Base-by-base conservation (phyloP, 2,329 filamentous ascomycete species). In the Dissoconium aciculare region DNA sequence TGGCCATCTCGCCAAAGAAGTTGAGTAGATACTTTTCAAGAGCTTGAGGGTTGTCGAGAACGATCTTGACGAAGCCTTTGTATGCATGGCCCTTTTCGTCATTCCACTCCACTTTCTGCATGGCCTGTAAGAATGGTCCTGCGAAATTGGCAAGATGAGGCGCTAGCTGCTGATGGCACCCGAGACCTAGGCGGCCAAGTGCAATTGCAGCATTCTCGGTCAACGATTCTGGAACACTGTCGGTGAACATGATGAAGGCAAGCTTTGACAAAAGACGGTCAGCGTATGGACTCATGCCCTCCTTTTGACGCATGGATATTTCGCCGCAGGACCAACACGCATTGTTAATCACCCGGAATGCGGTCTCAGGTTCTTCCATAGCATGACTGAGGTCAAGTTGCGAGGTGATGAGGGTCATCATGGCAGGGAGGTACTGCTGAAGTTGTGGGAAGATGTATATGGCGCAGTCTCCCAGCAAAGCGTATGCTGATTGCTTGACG, bases 291-390 rank as follows among this genome's bases (percentile, higher is more conserved):
- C 67, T 67, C 71, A 94, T 80, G 32, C 68, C 72, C 16, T 64
- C 62, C 38, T 75, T 72, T 51, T 80, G 68, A 38, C 82, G 75
- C 55, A 93, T 74, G 11, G 84, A 74, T 38, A 95, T 89, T 60
- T 98, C 89, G 25, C 89, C 89, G 14, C 75, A 76, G 5, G 85
- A 91, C 89, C 89, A 98, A 60, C 87, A 95, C 13, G 89, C 87
- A 52, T 98, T 98, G 67, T 95, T 98, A 36, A 95, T 75, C 16
- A 95, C 85, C 37, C 84, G 83, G 54, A 93, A 94, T 10, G 75
- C 77, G 11, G 72, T 78, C 40, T 92, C 82, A 37, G 84, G 79
- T 44, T 91, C 82, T 37, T 85, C 78, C 33, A 66, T 67, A 38
- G 84, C 78, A 42, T 58, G 49, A 10, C 44, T 47, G 21, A 93